Evolutionary conservation across 225 moss, liverwort and hornwort genomes (phyloP).

Genomic region (Bryum argenteum): DNA sequence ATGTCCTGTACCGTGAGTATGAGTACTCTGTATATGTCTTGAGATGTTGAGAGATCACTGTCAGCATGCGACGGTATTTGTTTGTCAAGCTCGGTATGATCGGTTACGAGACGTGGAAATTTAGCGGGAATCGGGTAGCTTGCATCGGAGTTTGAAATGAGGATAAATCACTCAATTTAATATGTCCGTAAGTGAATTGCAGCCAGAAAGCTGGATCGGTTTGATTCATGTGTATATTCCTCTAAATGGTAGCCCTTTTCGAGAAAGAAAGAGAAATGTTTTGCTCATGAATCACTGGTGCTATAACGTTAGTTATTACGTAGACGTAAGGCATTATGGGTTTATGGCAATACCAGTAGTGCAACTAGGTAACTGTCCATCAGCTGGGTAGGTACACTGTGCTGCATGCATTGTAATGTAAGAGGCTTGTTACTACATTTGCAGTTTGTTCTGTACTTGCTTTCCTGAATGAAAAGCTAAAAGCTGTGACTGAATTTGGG

Average conservation of each 20-base stretch:
- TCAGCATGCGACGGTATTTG: neutral
- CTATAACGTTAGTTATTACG: neutral
- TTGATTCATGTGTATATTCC: neutral
- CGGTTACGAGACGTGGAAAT: neutral
- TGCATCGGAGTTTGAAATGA: neutral
- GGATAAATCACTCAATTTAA: too few relatives aligned
- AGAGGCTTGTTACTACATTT: neutral
- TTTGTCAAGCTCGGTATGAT: neutral
- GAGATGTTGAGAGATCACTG: neutral
- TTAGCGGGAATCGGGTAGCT: conserved; percentile 6
- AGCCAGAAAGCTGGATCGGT: neutral
- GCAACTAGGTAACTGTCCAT: neutral
- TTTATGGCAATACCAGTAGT: neutral
- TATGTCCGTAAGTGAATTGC: neutral
- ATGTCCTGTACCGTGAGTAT: conserved; percentile 3
- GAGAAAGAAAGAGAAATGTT: neutral
- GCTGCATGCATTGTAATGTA: conserved; percentile 1
- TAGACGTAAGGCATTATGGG: neutral
- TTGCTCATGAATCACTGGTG: neutral
- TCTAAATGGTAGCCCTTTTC: neutral
- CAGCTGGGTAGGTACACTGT: neutral
- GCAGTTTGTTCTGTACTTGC: neutral
- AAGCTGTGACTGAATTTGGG: conserved; percentile 25
- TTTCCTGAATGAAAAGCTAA: conserved; percentile 7
- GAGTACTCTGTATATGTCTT: neutral